Percentiles rank a stretch among this genome's conserved stretches.
These are phyloP conservation scores for Aureobasidium sp. DNA, from an alignment of 2,329 filamentous ascomycete species.

Conservation along the genomic window DNA sequence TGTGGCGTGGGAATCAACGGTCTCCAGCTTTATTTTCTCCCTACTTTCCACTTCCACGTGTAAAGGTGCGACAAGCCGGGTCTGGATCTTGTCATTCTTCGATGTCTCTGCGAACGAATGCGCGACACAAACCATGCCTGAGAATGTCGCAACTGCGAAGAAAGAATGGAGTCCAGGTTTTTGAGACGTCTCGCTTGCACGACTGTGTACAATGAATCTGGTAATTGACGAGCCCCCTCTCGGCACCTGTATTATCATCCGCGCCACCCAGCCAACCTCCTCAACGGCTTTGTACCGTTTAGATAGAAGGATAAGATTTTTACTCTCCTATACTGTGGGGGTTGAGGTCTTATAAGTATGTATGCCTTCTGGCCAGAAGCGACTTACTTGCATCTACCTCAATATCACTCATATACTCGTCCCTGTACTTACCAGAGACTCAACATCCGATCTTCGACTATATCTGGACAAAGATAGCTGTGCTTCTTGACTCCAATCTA, in stretches of 20 bases:
- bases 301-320: not conserved
- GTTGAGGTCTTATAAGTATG: slow-evolving; percentile 5
- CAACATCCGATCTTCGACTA: not conserved
- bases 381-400: not conserved
- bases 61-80: not conserved
- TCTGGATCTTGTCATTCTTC: not conserved
- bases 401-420: not conserved
- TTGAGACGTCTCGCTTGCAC: not conserved
- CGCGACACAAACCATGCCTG: not conserved
- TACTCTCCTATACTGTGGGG: slow-evolving; percentile 5
- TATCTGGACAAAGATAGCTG: not conserved
- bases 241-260: slow-evolving; percentile 9
- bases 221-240: not conserved
- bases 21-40: slow-evolving; percentile 3
- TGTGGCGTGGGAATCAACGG: not conserved
- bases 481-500: not conserved
- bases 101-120: not conserved
- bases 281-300: slow-evolving; percentile 8
- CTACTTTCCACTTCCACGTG: not conserved
- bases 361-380: not conserved
- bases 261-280: slow-evolving; percentile 10
- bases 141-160: not conserved
- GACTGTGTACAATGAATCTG: not conserved
- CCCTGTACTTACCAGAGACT: not conserved
- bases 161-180: not conserved